Evolutionary conservation across 306 rosid species (phyloP).

Genomic region (Rosa rugosa): DNA sequence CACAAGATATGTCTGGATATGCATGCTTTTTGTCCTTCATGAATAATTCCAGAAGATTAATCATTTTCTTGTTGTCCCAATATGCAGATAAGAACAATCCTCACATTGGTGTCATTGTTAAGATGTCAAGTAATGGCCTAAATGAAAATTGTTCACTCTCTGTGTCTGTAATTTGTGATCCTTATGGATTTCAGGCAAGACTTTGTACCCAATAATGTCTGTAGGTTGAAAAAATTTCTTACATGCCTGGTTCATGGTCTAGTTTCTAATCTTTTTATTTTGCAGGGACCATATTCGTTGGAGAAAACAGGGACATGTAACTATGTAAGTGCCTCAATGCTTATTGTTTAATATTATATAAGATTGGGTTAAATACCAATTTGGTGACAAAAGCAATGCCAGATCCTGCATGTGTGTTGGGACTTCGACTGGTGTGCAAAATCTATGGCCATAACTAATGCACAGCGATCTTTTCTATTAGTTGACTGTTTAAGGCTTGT

Average conservation of each 20-base stretch:
- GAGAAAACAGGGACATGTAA: conserved; percentile 64
- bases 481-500: neutral
- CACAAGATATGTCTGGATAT: neutral
- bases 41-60: conserved; percentile 19
- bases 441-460: neutral
- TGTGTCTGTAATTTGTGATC: conserved; percentile 75
- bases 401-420: neutral
- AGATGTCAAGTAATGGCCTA: conserved; percentile 57
- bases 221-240: conserved; percentile 20
- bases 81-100: conserved; percentile 77
- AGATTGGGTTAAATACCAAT: neutral
- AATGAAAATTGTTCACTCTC: conserved; percentile 78
- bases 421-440: neutral
- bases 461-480: neutral
- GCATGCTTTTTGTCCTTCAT: conserved; percentile 2
- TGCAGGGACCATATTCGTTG: conserved; percentile 61
- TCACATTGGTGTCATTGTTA: conserved; percentile 65
- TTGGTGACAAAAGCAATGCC: neutral
- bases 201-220: conserved; percentile 11
- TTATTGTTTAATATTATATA: neutral
- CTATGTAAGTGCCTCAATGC: conserved; percentile 65
- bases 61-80: conserved; percentile 23
- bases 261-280: conserved; percentile 33
- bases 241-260: conserved; percentile 16
- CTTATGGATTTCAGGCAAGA: conserved; percentile 62